Percentiles rank a stretch among this genome's conserved stretches.
phyloP scores from a whole-genome alignment of 1,139 yeast genomes.

The Taphrina sp. region DNA sequence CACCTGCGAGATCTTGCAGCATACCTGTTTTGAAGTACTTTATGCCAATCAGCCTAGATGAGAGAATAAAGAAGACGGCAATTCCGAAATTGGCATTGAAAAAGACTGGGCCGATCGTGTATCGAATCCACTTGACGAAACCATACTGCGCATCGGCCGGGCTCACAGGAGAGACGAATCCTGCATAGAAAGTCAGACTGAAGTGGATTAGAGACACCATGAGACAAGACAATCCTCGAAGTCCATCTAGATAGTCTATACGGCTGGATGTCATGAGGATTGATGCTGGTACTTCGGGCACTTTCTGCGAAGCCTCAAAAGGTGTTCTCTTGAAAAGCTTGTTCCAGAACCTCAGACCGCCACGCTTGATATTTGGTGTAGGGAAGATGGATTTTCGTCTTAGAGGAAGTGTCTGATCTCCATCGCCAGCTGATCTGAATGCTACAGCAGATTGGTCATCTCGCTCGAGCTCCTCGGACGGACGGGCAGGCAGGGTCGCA shows the following conservation, averaged over 20 bases:
- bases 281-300: neutral
- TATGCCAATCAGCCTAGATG: constrained; percentile 27
- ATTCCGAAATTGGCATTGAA: constrained; percentile 30
- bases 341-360: constrained; percentile 14
- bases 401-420: neutral
- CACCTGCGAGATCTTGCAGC: constrained; percentile 22
- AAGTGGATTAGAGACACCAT: constrained; percentile 28
- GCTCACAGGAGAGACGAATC: constrained; percentile 5
- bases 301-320: too few relatives aligned
- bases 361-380: neutral
- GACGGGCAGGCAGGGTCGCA: constrained; percentile 20
- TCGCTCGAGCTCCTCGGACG: constrained; percentile 13
- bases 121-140: constrained; percentile 14
- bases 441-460: constrained; percentile 20
- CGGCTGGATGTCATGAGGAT: constrained; percentile 4
- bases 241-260: constrained; percentile 28
- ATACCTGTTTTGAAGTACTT: constrained; percentile 18
- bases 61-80: constrained; percentile 31
- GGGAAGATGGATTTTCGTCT: constrained; percentile 14
- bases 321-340: constrained; percentile 9
- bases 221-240: constrained; percentile 24
- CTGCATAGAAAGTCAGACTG: constrained; percentile 24
- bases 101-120: constrained; percentile 19
- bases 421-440: constrained; percentile 4
- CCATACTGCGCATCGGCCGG: constrained; percentile 6